Conservation (phyloP, 176 grass and related monocot genomes). For the Triticum monococcum region DNA sequence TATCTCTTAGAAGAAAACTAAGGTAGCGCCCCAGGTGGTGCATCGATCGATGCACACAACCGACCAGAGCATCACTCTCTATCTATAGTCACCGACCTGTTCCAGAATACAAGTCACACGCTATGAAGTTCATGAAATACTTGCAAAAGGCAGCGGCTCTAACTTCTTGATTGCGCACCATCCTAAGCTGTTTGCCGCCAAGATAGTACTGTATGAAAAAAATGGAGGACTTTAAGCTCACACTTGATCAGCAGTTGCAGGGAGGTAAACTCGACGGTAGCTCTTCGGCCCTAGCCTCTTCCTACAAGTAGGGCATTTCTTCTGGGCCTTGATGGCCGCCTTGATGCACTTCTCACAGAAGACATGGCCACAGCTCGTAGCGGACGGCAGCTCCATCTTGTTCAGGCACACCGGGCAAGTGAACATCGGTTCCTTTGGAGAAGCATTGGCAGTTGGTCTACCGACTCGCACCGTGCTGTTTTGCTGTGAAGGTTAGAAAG, state of each 20-base stretch:
- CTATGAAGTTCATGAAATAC: background rate
- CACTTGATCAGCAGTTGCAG: conserved; percentile 9
- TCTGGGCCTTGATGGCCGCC: conserved; percentile 45
- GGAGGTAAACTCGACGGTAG: conserved; percentile 63
- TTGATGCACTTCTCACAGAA: conserved; percentile 63
- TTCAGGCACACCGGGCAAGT: conserved; percentile 60
- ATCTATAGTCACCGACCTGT: background rate
- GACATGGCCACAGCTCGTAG: conserved; percentile 66
- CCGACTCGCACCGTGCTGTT: background rate
- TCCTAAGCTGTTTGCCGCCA: background rate
- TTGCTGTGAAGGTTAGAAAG: background rate
- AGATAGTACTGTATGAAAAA: background rate
- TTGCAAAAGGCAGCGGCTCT: background rate
- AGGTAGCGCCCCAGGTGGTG: background rate
- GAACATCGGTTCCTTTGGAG: conserved; percentile 47
- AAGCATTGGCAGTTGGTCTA: background rate
- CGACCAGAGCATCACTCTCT: background rate
- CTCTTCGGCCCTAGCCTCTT: conserved; percentile 44
- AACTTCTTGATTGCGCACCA: background rate
- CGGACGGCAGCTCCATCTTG: conserved; percentile 43
- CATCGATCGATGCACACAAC: background rate
- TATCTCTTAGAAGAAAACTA: background rate
- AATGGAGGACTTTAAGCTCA: background rate
- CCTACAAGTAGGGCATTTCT: conserved; percentile 70
- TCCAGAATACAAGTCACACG: background rate